Evolutionary conservation across 176 grass and related monocot genomes (phyloP).

Genomic region (Coix lacrymajobi): DNA sequence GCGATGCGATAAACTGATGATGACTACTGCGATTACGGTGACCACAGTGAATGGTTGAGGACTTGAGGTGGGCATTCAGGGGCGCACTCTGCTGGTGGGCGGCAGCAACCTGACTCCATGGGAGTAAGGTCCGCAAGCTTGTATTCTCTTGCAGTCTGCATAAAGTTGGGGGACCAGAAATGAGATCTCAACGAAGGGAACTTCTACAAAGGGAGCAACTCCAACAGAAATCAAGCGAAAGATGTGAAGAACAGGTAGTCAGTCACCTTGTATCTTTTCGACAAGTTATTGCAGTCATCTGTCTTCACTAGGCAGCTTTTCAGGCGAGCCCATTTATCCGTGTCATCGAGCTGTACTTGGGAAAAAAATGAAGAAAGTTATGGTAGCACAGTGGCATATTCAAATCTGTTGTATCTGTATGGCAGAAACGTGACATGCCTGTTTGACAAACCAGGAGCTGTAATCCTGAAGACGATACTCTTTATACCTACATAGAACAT

Average conservation of each 20-base stretch:
- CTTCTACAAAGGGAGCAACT: background rate
- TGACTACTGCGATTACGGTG: background rate
- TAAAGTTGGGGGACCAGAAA: constrained; percentile 13
- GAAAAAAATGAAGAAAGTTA: constrained; percentile 1
- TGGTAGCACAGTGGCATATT: background rate
- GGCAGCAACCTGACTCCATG: constrained; percentile 85
- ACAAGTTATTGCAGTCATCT: constrained; percentile 76
- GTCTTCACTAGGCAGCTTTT: constrained; percentile 94
- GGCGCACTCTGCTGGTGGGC: constrained; percentile 74
- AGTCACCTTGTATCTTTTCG: constrained; percentile 87
- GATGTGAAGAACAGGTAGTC: background rate
- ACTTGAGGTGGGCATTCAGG: constrained; percentile 34
- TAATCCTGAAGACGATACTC: constrained; percentile 96
- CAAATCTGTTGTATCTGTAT: constrained; percentile 8
- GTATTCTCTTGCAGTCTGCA: constrained; percentile 79
- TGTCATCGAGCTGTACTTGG: constrained; percentile 61
- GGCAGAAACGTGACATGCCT: constrained; percentile 38
- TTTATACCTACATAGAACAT: constrained; percentile 64
- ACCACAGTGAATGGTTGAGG: background rate
- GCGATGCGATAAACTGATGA: background rate
- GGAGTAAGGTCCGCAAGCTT: constrained; percentile 79
- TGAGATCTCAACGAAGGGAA: background rate
- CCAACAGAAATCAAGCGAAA: background rate
- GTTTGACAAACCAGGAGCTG: constrained; percentile 95
- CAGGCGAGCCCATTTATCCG: constrained; percentile 70